Base-by-base conservation (phyloP, 2,329 filamentous ascomycete species). In the Beauveria sp. region DNA sequence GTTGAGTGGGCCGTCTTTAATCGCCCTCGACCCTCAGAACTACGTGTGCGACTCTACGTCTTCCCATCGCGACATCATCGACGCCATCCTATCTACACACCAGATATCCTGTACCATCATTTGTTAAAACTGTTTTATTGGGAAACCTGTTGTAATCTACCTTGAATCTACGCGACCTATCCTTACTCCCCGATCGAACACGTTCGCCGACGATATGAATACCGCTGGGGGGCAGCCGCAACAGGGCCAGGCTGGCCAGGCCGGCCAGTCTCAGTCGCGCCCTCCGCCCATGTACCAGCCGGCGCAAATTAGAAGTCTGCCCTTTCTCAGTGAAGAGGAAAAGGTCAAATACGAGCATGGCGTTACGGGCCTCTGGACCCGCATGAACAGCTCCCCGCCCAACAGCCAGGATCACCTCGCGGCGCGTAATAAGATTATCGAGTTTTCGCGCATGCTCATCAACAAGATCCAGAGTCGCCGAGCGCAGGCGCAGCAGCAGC, bases 331-430 rank as follows among this genome's bases (percentile, higher is more conserved):
- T 28, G 75, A 80, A 1, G 77, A 81, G 1, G 85, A 88, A 62
- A 84, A 82, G 66, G 66, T 67, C 2, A 85, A 85, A 66, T 88
- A 87, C 66, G 83, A 87, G 66, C 72, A 76, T 2, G 85, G 85
- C 1, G 73, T 88, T 0, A 75, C 77, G 10, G 68, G 73, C 1
- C 73, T 88, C 0, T 88, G 83, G 80, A 76, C 73, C 24, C 76
- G 82, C 46, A 79, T 82, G 51, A 79, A 82, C 62, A 79, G 75
- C 22, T 72, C 75, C 0, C 71, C 78, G 0, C 74, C 77, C 1
- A 80, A 81, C 24, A 82, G 81, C 3, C 67, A 68, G 0, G 77
- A 81, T 24, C 79, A 86, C 51, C 70, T 76, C 26, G 74, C 76
- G 0, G 84, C 85, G 0, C 80, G 79, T 65, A 77, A 78, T 46